phyloP scores from a whole-genome alignment of 169 alveolate species.

The Theileria equi region DNA sequence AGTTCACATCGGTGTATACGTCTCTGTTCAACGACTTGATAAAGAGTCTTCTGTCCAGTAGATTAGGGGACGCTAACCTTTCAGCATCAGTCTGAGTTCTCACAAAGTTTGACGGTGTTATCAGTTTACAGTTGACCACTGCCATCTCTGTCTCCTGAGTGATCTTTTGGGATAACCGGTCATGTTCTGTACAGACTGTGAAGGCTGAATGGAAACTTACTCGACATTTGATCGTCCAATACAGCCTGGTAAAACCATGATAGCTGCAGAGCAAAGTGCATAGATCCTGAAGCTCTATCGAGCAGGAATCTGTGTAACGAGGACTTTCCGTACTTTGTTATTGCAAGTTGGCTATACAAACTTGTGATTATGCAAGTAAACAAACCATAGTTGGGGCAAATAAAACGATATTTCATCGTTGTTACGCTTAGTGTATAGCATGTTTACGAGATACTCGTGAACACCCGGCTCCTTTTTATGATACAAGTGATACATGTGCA shows the following conservation, averaged over 20 bases:
- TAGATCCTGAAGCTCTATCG: constrained; percentile 80
- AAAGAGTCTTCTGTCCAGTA: constrained; percentile 58
- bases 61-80: constrained; percentile 64
- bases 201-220: constrained; percentile 1
- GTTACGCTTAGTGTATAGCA: constrained; percentile 80
- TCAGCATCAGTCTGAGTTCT: constrained; percentile 22
- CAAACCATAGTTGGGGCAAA: constrained; percentile 75
- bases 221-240: constrained; percentile 73
- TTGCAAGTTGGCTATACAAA: constrained; percentile 66
- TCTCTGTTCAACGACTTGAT: constrained; percentile 26
- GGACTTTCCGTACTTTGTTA: constrained; percentile 71
- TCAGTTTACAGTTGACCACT: constrained; percentile 84
- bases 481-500: constrained; percentile 83
- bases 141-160: constrained; percentile 89
- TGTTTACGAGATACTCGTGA: constrained; percentile 86
- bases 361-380: constrained; percentile 42
- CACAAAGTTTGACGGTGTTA: constrained; percentile 25
- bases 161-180: constrained; percentile 81
- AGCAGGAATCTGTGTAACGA: constrained; percentile 78
- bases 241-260: constrained; percentile 86
- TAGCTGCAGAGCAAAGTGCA: constrained; percentile 85
- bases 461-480: constrained; percentile 85
- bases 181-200: constrained; percentile 45
- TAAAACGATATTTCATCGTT: constrained; percentile 79
- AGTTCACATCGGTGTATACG: constrained; percentile 21